phyloP scores from a whole-genome alignment of 306 rosid species.

The Lathyrus aphaca region DNA sequence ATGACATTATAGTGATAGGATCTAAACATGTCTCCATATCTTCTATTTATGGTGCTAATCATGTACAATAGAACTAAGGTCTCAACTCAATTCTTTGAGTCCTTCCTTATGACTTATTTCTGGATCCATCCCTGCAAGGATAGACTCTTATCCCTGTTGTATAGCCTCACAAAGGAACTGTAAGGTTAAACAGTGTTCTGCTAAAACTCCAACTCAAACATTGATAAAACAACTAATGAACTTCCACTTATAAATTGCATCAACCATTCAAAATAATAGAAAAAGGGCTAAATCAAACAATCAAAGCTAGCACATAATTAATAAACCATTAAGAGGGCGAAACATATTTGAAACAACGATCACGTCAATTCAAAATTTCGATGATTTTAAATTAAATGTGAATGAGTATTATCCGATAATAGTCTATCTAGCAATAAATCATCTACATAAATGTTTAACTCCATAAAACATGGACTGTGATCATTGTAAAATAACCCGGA shows the following conservation, averaged over 20 bases:
- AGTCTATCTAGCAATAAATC: conserved; percentile 59
- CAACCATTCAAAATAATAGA: conserved; percentile 17
- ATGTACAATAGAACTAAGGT: not conserved
- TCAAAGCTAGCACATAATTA: conserved; percentile 19
- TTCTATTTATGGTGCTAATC: not conserved
- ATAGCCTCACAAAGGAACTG: conserved; percentile 5
- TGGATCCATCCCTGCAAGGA: too few species aligned
- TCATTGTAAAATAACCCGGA: conserved; percentile 55
- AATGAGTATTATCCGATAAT: conserved; percentile 50
- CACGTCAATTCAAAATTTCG: conserved; percentile 36
- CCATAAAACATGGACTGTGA: conserved; percentile 40
- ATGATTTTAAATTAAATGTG: conserved; percentile 44
- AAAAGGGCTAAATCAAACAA: conserved; percentile 7
- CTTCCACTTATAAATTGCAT: conserved; percentile 24
- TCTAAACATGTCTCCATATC: not conserved
- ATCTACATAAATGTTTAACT: conserved; percentile 58
- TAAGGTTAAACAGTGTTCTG: conserved; percentile 20
- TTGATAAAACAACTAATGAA: conserved; percentile 1
- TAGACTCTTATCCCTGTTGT: not conserved
- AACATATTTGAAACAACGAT: conserved; percentile 26
- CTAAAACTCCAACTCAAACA: conserved; percentile 30
- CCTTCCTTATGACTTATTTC: not conserved
- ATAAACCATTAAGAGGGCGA: conserved; percentile 14
- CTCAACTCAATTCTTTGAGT: conserved; percentile 17
- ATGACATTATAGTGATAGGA: not conserved